Percentiles rank a stretch among this genome's conserved stretches.
phyloP scores from a whole-genome alignment of 2,329 filamentous ascomycete genomes.

The Aspergillus viridinutans region DNA sequence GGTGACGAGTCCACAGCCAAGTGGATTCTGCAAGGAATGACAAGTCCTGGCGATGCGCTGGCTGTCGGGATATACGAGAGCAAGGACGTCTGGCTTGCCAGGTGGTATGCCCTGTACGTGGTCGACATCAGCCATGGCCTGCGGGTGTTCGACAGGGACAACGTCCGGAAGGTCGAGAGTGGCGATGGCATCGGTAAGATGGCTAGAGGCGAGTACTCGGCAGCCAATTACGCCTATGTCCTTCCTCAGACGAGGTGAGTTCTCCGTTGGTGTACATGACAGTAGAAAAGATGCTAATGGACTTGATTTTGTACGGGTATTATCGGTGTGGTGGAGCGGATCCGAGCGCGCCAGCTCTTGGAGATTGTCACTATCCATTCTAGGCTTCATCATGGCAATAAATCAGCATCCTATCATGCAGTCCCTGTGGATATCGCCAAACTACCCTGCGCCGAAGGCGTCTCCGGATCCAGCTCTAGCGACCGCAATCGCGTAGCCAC shows the following conservation, averaged over 20 bases:
- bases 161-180: conserved; percentile 32
- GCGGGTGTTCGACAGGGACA: conserved; percentile 35
- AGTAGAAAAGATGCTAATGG: not conserved
- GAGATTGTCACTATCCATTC: no score
- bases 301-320: no score
- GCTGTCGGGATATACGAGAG: conserved; percentile 29
- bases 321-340: no score
- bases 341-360: no score
- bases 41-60: conserved; percentile 31
- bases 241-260: conserved; percentile 32
- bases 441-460: no score
- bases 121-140: conserved; percentile 34
- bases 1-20: conserved; percentile 30
- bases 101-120: conserved; percentile 36
- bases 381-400: no score
- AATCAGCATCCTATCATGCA: no score
- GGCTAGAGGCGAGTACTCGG: conserved; percentile 24
- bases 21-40: conserved; percentile 36
- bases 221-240: conserved; percentile 32
- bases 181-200: conserved; percentile 32
- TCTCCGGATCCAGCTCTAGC: no score
- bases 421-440: no score
- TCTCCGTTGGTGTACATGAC: not conserved
- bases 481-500: no score
- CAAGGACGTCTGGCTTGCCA: conserved; percentile 31